phyloP scores from a whole-genome alignment of 2,329 filamentous ascomycete species.

The Cryphonectria naterciae region DNA sequence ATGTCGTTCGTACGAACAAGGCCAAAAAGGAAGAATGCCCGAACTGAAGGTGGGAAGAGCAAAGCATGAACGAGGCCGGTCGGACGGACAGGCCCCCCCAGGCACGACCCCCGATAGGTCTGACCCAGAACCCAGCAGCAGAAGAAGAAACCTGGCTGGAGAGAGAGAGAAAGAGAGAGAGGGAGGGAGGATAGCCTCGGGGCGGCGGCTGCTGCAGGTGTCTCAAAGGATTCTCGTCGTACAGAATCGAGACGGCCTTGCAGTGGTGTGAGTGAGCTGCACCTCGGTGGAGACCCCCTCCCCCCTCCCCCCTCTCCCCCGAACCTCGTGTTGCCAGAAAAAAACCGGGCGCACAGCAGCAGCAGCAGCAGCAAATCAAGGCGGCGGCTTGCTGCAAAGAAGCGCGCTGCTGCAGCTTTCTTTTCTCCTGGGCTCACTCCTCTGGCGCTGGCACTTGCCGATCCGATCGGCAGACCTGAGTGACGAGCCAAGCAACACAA shows the following conservation, averaged over 20 bases:
- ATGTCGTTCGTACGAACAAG: not conserved
- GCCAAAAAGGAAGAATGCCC: not conserved
- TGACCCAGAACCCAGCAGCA: not conserved
- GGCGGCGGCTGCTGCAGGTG: not conserved
- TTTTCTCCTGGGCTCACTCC: too few species aligned
- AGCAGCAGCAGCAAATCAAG: constrained; percentile 1
- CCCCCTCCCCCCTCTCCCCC: too few species aligned
- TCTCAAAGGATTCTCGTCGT: constrained; percentile 1
- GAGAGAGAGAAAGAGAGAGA: too few species aligned
- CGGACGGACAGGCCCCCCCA: not conserved
- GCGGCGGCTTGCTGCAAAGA: too few species aligned
- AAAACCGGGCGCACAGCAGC: not conserved
- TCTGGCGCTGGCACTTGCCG: not conserved
- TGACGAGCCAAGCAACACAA: not conserved
- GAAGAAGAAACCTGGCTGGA: not conserved
- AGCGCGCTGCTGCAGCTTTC: not conserved
- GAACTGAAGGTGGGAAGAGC: not conserved
- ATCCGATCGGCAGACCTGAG: not conserved
- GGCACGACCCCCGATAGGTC: not conserved
- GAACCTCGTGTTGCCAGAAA: constrained; percentile 3
- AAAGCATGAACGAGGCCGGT: not conserved
- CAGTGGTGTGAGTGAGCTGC: constrained; percentile 5
- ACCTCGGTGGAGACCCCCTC: not conserved
- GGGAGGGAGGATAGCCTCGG: not conserved
- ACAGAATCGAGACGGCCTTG: not conserved